Evolutionary conservation across 306 rosid genomes (phyloP).

Genomic region (Abrus precatorius): DNA sequence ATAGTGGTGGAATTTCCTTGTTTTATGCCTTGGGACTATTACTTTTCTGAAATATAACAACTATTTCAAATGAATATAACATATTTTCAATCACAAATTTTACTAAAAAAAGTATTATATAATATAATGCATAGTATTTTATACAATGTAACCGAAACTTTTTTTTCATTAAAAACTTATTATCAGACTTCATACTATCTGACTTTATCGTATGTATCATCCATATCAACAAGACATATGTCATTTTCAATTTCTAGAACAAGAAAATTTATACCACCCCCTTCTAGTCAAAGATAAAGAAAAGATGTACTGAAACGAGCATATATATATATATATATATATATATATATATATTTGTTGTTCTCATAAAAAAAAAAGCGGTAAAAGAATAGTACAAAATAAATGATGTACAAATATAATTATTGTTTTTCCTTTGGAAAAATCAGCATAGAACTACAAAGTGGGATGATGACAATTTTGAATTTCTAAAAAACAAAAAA

Average conservation of each 20-base stretch:
- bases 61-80: too few relatives aligned
- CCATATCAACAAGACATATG: background rate
- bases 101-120: too few relatives aligned
- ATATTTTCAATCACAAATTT: too few relatives aligned
- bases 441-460: background rate
- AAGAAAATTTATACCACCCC: slow-evolving; percentile 34
- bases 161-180: too few relatives aligned
- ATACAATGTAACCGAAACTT: background rate
- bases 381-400: background rate
- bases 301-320: too few relatives aligned
- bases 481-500: background rate
- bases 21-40: too few relatives aligned
- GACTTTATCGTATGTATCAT: background rate
- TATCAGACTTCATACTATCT: too few relatives aligned
- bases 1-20: too few relatives aligned
- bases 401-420: background rate
- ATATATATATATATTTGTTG: too few relatives aligned
- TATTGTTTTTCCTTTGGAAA: slow-evolving; percentile 9
- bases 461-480: slow-evolving; percentile 19
- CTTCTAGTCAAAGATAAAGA: background rate
- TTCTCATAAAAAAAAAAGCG: too few relatives aligned
- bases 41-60: too few relatives aligned
- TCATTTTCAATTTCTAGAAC: slow-evolving; percentile 10
- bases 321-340: too few relatives aligned
- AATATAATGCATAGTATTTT: background rate